A percentile compares a stretch with the other conserved stretches of the same genome.
These are phyloP conservation scores for Aspergillus fischeri DNA, from an alignment of 2,329 filamentous ascomycete genomes.

Conservation along the genomic window DNA sequence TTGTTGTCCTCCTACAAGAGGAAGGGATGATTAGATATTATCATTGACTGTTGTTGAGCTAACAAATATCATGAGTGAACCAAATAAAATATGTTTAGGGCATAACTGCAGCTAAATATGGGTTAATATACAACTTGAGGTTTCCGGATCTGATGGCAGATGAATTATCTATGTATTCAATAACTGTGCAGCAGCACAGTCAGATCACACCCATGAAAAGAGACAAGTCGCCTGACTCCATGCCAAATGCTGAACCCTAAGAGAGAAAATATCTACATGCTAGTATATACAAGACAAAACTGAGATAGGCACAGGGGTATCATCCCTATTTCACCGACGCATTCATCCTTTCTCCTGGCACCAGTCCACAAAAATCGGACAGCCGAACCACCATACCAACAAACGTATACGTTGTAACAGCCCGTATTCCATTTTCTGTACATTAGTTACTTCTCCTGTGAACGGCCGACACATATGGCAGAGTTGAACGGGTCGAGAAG, in stretches of 20 bases:
- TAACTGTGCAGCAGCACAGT: not conserved
- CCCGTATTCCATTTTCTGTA: not conserved
- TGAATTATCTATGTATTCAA: not conserved
- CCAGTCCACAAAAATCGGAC: not conserved
- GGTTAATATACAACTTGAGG: not conserved
- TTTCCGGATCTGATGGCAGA: not conserved
- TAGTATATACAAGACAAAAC: not conserved
- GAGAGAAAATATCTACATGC: not conserved
- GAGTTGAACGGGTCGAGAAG: not conserved
- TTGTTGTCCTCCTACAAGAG: too few species aligned
- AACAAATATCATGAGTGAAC: not conserved
- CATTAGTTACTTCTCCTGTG: not conserved
- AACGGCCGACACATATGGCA: not conserved
- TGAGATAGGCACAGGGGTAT: not conserved
- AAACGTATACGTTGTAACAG: not conserved
- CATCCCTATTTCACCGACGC: not conserved
- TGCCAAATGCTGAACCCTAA: not conserved
- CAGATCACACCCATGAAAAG: not conserved
- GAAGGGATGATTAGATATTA: too few species aligned
- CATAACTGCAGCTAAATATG: not conserved
- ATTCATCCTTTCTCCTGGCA: not conserved
- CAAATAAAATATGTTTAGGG: not conserved
- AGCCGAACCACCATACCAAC: not conserved
- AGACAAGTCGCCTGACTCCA: not conserved
- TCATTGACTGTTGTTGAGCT: too few species aligned